phyloP scores from a whole-genome alignment of 306 rosid species.

The Cicer bijugum region DNA sequence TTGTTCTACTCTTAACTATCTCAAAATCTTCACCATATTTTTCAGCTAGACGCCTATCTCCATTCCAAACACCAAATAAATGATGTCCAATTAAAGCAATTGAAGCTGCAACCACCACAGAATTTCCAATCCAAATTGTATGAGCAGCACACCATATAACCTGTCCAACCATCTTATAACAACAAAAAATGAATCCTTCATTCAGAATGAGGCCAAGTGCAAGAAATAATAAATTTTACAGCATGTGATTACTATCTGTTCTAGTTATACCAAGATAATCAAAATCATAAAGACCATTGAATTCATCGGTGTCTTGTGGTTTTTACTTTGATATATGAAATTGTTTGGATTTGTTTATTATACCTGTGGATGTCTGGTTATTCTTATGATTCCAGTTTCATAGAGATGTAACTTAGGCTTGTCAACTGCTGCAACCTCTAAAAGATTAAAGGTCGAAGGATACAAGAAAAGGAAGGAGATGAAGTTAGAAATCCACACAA shows the following conservation, averaged over 20 bases:
- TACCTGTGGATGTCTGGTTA: constrained; percentile 99
- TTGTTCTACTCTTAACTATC: constrained; percentile 68
- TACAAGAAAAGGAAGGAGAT: constrained; percentile 85
- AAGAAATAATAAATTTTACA: constrained; percentile 24
- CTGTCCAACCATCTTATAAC: constrained; percentile 84
- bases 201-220: neutral
- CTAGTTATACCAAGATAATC: neutral
- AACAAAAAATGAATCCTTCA: constrained; percentile 32
- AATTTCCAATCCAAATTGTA: constrained; percentile 90
- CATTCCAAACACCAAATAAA: constrained; percentile 94
- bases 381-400: constrained; percentile 96
- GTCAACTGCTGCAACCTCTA: constrained; percentile 97
- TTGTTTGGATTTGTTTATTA: constrained; percentile 32
- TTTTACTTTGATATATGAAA: neutral
- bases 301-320: constrained; percentile 31
- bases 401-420: constrained; percentile 97
- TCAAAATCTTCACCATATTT: constrained; percentile 75
- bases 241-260: neutral
- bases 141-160: constrained; percentile 96
- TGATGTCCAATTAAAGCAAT: constrained; percentile 86
- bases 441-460: constrained; percentile 92
- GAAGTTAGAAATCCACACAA: constrained; percentile 83
- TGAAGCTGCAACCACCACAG: constrained; percentile 85
- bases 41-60: constrained; percentile 72
- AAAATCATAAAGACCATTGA: constrained; percentile 34